Evolutionary conservation across 805 yeast genomes (phyloP).

Genomic region (Candida silvicultrix): DNA sequence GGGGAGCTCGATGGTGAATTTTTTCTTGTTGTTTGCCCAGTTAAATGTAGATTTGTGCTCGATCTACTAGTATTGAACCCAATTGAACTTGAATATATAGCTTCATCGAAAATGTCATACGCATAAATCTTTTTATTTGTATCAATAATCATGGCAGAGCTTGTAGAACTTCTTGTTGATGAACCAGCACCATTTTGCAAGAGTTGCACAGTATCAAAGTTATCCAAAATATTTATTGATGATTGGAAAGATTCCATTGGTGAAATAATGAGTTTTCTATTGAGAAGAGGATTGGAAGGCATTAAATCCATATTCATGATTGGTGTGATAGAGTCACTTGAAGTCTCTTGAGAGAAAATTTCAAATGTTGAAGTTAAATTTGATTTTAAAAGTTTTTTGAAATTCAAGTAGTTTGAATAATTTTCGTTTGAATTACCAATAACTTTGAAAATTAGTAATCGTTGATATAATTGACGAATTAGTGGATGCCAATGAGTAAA

Average conservation of each 20-base stretch:
- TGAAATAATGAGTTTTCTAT: conserved; percentile 41
- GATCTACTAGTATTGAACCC: conserved; percentile 4
- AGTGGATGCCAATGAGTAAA: conserved; percentile 80
- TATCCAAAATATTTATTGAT: conserved; percentile 1
- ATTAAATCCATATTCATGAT: conserved; percentile 8
- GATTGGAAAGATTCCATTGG: conserved; percentile 14
- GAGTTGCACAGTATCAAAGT: background rate
- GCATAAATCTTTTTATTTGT: conserved; percentile 40
- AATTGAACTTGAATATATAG: conserved; percentile 35
- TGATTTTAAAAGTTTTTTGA: conserved; percentile 1
- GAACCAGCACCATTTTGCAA: background rate
- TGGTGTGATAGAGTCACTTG: background rate
- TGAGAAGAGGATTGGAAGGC: conserved; percentile 35
- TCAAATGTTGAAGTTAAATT: conserved; percentile 7
- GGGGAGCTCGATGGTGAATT: conserved; percentile 5
- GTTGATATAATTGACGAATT: conserved; percentile 60
- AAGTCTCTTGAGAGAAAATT: conserved; percentile 1
- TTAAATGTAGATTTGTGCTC: background rate
- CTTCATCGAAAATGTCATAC: conserved; percentile 62
- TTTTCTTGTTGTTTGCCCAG: background rate
- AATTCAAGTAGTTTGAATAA: conserved; percentile 1
- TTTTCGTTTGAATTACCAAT: conserved; percentile 25
- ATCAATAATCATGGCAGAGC: conserved; percentile 10
- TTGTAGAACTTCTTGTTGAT: conserved; percentile 5
- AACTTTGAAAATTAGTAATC: conserved; percentile 65